Percentiles rank a stretch among this genome's conserved stretches.
phyloP scores from a whole-genome alignment of 768 basidiomycete species.

The Hortiboletus campestris region DNA sequence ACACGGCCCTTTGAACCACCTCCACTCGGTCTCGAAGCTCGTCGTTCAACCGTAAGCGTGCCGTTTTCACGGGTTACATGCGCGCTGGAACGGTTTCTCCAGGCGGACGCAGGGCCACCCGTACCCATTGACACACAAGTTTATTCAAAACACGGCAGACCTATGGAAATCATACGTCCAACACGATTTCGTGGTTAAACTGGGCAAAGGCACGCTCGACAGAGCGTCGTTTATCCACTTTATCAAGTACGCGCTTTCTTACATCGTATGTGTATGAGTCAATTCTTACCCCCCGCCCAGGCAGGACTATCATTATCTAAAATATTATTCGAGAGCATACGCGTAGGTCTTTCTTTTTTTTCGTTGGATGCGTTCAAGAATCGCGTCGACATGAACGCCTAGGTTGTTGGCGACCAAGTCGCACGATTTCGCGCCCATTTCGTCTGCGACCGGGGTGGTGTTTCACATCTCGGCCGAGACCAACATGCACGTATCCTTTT shows the following conservation, averaged over 20 bases:
- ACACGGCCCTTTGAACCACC: slow-evolving; percentile 84
- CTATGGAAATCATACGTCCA: slow-evolving; percentile 76
- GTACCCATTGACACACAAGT: slow-evolving; percentile 63
- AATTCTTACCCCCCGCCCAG: slow-evolving; percentile 33
- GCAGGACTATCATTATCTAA: slow-evolving; percentile 80
- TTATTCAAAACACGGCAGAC: slow-evolving; percentile 54
- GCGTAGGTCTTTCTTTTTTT: slow-evolving; percentile 40
- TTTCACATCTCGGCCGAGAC: slow-evolving; percentile 66
- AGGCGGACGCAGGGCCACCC: slow-evolving; percentile 62
- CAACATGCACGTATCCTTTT: slow-evolving; percentile 67
- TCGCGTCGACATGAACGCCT: background rate
- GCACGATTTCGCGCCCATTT: slow-evolving; percentile 57
- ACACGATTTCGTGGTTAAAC: slow-evolving; percentile 78
- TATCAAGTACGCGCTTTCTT: slow-evolving; percentile 56
- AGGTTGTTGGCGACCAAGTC: slow-evolving; percentile 82
- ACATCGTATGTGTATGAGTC: background rate
- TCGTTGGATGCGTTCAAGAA: background rate
- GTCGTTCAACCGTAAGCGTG: slow-evolving; percentile 55
- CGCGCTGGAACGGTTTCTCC: background rate
- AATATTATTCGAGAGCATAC: slow-evolving; percentile 83
- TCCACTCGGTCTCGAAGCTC: slow-evolving; percentile 53
- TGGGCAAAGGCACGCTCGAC: slow-evolving; percentile 71
- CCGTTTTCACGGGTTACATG: background rate
- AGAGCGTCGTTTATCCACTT: slow-evolving; percentile 75
- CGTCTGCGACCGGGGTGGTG: slow-evolving; percentile 61